Percentiles rank a stretch among this genome's conserved stretches.
These are phyloP conservation scores for Trypanosomatidae sp. DNA, from an alignment of 208 protist species.

Conservation along the genomic window DNA sequence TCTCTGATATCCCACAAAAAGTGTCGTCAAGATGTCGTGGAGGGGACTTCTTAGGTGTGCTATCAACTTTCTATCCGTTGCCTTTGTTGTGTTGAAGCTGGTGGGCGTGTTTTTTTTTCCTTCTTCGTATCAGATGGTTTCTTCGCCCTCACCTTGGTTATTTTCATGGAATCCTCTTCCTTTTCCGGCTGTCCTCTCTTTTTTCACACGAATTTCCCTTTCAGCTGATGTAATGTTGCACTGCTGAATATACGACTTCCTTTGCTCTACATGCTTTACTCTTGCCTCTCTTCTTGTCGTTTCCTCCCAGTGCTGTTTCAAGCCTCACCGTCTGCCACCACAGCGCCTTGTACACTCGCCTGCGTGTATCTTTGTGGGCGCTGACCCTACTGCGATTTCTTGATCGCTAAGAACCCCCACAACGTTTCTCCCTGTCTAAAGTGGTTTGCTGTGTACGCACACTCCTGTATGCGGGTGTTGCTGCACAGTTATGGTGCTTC, in stretches of 20 bases:
- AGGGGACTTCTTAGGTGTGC: background rate
- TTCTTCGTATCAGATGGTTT: background rate
- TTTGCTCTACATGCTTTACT: background rate
- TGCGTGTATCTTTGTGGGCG: background rate
- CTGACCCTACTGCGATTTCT: background rate
- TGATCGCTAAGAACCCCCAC: background rate
- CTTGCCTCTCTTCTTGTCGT: background rate
- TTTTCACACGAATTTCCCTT: background rate
- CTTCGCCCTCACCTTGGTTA: background rate
- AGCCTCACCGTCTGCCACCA: background rate
- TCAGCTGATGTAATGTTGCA: background rate
- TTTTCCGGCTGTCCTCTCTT: background rate
- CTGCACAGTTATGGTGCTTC: background rate
- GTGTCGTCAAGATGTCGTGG: background rate
- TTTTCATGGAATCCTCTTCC: background rate
- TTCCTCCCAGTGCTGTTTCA: background rate
- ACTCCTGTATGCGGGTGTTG: constrained; percentile 1
- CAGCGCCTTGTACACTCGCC: background rate
- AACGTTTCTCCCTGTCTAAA: background rate
- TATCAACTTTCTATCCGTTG: background rate
- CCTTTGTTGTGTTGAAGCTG: background rate
- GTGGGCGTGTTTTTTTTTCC: background rate
- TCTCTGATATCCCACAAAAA: background rate
- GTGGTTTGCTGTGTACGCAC: background rate
- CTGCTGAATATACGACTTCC: background rate